Conservation (phyloP, 169 alveolate species). For the Cryptosporidium andersoni region DNA sequence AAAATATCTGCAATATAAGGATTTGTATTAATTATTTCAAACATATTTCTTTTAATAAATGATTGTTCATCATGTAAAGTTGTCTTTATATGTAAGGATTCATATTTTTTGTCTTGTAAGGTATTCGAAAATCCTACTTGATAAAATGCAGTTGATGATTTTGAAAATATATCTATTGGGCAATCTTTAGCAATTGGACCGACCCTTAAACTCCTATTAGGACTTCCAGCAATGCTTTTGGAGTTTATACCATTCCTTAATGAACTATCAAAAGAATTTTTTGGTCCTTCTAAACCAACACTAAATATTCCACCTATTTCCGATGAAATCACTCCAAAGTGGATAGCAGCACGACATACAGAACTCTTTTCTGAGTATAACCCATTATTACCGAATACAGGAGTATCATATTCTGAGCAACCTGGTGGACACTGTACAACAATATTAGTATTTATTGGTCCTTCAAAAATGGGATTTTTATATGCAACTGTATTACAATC, state of each 20-base stretch:
- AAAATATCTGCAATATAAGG: conserved; percentile 41
- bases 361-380: conserved; percentile 86
- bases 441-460: conserved; percentile 84
- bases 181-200: conserved; percentile 75
- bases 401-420: conserved; percentile 78
- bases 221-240: conserved; percentile 78
- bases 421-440: conserved; percentile 85
- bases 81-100: neutral
- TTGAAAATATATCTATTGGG: conserved; percentile 70
- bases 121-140: conserved; percentile 35
- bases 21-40: conserved; percentile 8
- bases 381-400: conserved; percentile 85
- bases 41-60: conserved; percentile 28
- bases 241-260: conserved; percentile 84
- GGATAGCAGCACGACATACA: conserved; percentile 89
- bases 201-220: conserved; percentile 75
- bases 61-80: neutral
- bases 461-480: conserved; percentile 77
- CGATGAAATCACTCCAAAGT: conserved; percentile 82
- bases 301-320: conserved; percentile 83
- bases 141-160: conserved; percentile 14
- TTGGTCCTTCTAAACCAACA: conserved; percentile 85
- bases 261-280: conserved; percentile 84
- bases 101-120: conserved; percentile 1
- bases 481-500: conserved; percentile 79